Conservation (phyloP, 169 alveolate species). For the Plasmodium gonderi region DNA sequence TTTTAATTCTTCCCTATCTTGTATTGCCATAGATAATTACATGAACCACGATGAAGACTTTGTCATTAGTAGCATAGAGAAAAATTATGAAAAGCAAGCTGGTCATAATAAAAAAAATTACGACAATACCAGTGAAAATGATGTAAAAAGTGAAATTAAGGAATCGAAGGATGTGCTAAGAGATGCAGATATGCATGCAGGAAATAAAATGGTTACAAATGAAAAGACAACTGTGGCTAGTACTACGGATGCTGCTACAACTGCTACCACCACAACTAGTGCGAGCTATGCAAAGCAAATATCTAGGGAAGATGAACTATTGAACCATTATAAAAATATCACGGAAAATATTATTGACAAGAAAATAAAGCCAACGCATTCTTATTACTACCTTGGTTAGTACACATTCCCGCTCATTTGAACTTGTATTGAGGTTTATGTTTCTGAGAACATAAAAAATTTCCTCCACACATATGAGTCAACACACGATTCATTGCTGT, state of each 20-base stretch:
- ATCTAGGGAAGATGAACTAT: constrained; percentile 53
- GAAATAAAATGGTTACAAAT: neutral
- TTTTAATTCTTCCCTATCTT: constrained; percentile 60
- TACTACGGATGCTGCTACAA: neutral
- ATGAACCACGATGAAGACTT: constrained; percentile 67
- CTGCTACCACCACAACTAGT: neutral
- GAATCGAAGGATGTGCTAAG: neutral
- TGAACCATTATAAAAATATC: constrained; percentile 55
- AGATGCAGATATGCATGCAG: neutral
- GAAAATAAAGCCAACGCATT: constrained; percentile 62
- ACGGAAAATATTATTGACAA: constrained; percentile 65
- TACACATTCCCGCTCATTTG: neutral
- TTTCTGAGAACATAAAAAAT: neutral
- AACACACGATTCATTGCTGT: neutral
- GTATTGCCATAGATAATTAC: constrained; percentile 58
- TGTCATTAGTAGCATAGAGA: constrained; percentile 34
- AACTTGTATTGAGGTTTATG: neutral
- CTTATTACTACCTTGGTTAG: constrained; percentile 69
- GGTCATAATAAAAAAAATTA: neutral
- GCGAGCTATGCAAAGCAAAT: neutral
- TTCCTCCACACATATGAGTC: neutral
- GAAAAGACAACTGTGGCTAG: neutral
- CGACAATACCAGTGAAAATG: neutral
- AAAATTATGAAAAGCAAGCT: neutral
- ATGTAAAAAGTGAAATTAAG: neutral